Evolutionary conservation across 108 stramenopile genomes (phyloP).

Genomic region (Cyclostephanos invisitatus): DNA sequence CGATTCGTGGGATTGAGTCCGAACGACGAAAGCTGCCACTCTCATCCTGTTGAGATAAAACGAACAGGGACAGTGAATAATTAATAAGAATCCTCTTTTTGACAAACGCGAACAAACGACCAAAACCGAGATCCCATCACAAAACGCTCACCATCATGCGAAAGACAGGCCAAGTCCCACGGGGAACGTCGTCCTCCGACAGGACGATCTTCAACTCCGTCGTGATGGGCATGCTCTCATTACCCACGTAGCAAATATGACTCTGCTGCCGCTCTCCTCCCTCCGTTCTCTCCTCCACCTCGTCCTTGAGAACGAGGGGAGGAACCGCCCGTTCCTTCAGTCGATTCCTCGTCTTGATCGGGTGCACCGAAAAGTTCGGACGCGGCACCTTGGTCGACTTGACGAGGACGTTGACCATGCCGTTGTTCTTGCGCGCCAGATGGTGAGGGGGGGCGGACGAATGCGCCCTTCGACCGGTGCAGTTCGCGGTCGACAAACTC

Average conservation of each 20-base stretch:
- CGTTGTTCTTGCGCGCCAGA: constrained; percentile 42
- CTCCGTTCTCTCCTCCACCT: neutral
- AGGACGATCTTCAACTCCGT: constrained; percentile 66
- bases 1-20: neutral
- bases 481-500: too few relatives aligned
- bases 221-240: constrained; percentile 66
- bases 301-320: neutral
- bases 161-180: constrained; percentile 82
- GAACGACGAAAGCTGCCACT: constrained; percentile 64
- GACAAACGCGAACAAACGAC: neutral
- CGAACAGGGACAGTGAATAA: too few relatives aligned
- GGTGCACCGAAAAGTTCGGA: constrained; percentile 9
- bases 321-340: constrained; percentile 6
- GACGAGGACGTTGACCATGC: constrained; percentile 45
- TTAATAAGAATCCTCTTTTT: too few relatives aligned
- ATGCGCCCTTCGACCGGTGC: neutral
- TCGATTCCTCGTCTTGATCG: neutral
- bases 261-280: constrained; percentile 17
- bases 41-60: constrained; percentile 64
- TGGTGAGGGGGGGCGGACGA: constrained; percentile 26
- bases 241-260: constrained; percentile 62
- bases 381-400: constrained; percentile 48
- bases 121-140: neutral
- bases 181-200: constrained; percentile 68
- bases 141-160: constrained; percentile 85